Conservation (phyloP, 2,329 filamentous ascomycete species). For the Aspergillus flavus region DNA sequence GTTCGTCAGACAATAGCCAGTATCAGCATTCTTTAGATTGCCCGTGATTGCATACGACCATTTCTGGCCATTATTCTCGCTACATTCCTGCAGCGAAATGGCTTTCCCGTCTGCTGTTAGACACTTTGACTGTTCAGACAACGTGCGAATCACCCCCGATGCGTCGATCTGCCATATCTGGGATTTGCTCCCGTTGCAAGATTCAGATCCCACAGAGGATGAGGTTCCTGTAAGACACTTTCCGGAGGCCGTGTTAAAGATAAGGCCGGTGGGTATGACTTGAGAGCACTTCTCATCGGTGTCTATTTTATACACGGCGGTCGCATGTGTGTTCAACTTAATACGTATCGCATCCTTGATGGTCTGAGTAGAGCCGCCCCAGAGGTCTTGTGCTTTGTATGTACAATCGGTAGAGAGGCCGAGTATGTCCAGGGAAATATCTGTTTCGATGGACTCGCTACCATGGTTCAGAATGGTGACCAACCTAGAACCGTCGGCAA, state of each 20-base stretch:
- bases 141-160: conserved; percentile 41
- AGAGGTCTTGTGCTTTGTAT: conserved; percentile 47
- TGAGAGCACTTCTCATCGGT: conserved; percentile 26
- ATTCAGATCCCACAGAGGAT: conserved; percentile 34
- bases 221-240: conserved; percentile 45
- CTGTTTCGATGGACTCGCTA: conserved; percentile 28
- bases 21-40: conserved; percentile 43
- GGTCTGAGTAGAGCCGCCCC: conserved; percentile 39
- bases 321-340: conserved; percentile 42
- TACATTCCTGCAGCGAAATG: conserved; percentile 20
- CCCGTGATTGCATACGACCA: conserved; percentile 52
- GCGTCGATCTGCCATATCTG: conserved; percentile 48
- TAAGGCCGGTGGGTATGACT: conserved; percentile 49
- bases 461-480: conserved; percentile 53
- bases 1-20: conserved; percentile 46
- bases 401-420: conserved; percentile 36
- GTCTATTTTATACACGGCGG: conserved; percentile 48
- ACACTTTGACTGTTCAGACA: conserved; percentile 40
- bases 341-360: conserved; percentile 29
- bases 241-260: conserved; percentile 53
- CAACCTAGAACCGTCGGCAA: conserved; percentile 52
- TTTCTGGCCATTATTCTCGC: conserved; percentile 30
- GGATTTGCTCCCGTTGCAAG: conserved; percentile 42
- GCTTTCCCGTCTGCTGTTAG: conserved; percentile 27
- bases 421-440: conserved; percentile 38